A percentile compares a stretch with the other conserved stretches of the same genome.
These are phyloP conservation scores for Apiospora kogelbergensis DNA, from an alignment of 2,329 filamentous ascomycete genomes.

Conservation along the genomic window DNA sequence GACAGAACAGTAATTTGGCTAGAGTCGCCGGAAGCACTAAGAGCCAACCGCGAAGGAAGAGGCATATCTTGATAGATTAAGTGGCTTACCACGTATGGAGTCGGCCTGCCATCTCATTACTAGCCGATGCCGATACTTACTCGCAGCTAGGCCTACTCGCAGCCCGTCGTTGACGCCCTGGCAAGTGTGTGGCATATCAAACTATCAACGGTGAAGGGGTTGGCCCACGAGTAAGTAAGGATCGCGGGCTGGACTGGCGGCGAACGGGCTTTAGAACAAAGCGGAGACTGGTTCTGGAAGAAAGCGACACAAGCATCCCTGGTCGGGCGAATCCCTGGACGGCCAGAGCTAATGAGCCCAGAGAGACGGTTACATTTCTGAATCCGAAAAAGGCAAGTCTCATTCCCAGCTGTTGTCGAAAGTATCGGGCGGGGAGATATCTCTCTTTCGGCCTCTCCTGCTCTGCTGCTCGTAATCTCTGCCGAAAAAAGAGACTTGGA, in stretches of 20 bases:
- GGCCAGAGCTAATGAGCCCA: neutral
- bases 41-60: neutral
- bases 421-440: neutral
- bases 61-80: neutral
- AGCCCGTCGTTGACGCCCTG: neutral
- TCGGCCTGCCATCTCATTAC: neutral
- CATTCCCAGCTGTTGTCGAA: neutral
- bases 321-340: neutral
- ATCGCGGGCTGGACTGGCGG: neutral
- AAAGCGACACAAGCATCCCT: constrained; percentile 1
- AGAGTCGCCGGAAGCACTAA: neutral
- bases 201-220: neutral
- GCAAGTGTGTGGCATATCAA: neutral
- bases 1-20: neutral
- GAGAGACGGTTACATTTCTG: neutral
- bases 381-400: neutral
- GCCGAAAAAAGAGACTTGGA: neutral
- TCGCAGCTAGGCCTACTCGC: too few relatives aligned
- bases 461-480: neutral
- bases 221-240: neutral
- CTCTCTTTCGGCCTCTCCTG: neutral
- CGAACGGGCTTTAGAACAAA: neutral
- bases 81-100: neutral
- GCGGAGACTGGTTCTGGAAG: neutral
- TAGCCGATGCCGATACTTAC: too few relatives aligned